phyloP scores from a whole-genome alignment of 1,284 basidiomycete species.

The Athelia psychrophila region DNA sequence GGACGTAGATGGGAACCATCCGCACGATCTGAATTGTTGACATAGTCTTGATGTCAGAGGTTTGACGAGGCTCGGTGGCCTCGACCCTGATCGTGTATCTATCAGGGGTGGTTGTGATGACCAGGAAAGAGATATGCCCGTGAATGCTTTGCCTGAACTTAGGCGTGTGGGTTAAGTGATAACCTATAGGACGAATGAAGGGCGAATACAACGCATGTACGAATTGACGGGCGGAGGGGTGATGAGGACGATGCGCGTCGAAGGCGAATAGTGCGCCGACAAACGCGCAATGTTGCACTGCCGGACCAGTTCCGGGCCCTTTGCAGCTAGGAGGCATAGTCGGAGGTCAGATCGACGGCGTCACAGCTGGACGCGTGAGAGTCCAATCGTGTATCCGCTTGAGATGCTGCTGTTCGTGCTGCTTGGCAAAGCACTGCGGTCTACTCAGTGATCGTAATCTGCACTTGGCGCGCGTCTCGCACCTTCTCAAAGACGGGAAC shows the following conservation, averaged over 20 bases:
- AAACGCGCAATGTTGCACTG: slow-evolving; percentile 56
- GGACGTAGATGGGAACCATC: too few relatives aligned
- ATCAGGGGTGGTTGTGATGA: too few relatives aligned
- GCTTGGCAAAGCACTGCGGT: slow-evolving; percentile 53
- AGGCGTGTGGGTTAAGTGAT: too few relatives aligned
- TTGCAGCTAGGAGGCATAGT: slow-evolving; percentile 67
- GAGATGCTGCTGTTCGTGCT: slow-evolving; percentile 42
- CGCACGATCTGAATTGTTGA: too few relatives aligned
- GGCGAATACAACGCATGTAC: slow-evolving; percentile 49
- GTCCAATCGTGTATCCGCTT: slow-evolving; percentile 71
- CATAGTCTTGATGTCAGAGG: too few relatives aligned
- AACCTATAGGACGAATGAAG: too few relatives aligned
- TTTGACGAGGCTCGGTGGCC: too few relatives aligned
- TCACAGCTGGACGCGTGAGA: slow-evolving; percentile 92
- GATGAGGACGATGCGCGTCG: slow-evolving; percentile 78
- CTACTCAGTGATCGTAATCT: not conserved
- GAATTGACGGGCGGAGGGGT: slow-evolving; percentile 84
- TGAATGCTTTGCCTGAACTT: too few relatives aligned
- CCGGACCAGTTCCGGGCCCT: slow-evolving; percentile 62
- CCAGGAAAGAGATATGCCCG: too few relatives aligned
- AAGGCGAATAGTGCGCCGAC: slow-evolving; percentile 68
- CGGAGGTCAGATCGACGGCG: slow-evolving; percentile 63
- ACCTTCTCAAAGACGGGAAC: slow-evolving; percentile 78
- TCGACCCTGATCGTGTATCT: too few relatives aligned
- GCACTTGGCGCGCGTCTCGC: not conserved